Conservation (phyloP, 2,329 filamentous ascomycete genomes). For the Mollisiaceae sp. region DNA sequence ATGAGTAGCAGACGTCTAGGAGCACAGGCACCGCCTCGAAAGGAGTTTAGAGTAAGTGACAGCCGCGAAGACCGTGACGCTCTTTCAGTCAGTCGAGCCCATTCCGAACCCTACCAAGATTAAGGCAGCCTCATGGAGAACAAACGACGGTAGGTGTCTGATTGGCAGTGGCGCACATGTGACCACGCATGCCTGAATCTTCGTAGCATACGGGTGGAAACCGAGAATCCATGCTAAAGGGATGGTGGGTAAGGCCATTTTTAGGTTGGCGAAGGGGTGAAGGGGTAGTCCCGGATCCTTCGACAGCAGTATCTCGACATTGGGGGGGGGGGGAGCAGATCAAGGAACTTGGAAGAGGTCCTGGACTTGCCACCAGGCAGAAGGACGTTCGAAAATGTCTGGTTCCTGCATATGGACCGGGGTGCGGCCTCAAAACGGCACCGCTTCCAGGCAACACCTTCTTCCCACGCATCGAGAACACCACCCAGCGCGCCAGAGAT, state of each 20-base stretch:
- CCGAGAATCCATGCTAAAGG: conserved; percentile 29
- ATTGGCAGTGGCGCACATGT: conserved; percentile 31
- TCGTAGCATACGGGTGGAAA: conserved; percentile 31
- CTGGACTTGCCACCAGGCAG: conserved; percentile 17
- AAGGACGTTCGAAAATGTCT: conserved; percentile 1
- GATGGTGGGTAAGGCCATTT: conserved; percentile 13
- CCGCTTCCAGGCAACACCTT: not conserved
- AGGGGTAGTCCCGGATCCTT: conserved; percentile 3
- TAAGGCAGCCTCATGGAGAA: conserved; percentile 35
- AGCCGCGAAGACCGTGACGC: conserved; percentile 36
- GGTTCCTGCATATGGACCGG: conserved; percentile 18
- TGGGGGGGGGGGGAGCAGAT: not conserved
- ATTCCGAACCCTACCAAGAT: conserved; percentile 19
- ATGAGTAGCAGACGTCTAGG: conserved; percentile 21
- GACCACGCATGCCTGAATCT: conserved; percentile 21
- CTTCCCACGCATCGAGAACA: conserved; percentile 2
- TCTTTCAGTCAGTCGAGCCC: conserved; percentile 10
- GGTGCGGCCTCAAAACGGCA: conserved; percentile 1
- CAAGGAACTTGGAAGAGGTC: conserved; percentile 4
- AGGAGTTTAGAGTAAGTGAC: conserved; percentile 32
- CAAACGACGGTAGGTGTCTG: conserved; percentile 18
- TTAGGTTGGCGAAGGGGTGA: conserved; percentile 8
- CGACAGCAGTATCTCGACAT: not conserved
- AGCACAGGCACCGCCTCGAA: conserved; percentile 37
- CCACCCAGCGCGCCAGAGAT: not conserved